Base-by-base conservation (phyloP, 1,284 basidiomycete genomes). In the Cutaneotrichosporon sp. region DNA sequence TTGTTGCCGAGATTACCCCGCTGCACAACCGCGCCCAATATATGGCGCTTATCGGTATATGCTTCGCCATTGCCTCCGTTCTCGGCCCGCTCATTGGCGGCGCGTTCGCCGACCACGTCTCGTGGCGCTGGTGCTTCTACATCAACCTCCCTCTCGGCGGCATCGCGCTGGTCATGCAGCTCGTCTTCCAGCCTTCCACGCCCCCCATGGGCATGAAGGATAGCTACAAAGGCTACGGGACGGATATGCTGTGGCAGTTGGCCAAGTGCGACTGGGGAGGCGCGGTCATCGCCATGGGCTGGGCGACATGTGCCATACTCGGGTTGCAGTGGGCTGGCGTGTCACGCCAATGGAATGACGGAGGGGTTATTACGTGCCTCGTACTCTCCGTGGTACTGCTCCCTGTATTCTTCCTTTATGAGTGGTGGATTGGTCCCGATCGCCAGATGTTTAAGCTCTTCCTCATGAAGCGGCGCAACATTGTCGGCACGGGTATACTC, bases 81-180 rank as follows among this genome's bases (percentile, higher is more conserved):
- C 55, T 76, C 29, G 76, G 77, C 7, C 76, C 77, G 5, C 62
- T 78, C 1, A 54, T 77, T 3, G 75, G 75, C 16, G 77, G 78
- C 17, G 76, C 72, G 1, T 77, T 78, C 44, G 58, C 72, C 3
- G 77, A 78, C 54, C 70, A 75, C 49, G 72, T 74, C 24, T 63
- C 65, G 1, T 77, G 76, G 75, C 54, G 57, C 48, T 60, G 62
- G 58, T 72, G 66, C 51, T 72, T 74, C 63, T 74, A 71, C 64
- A 75, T 78, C 68, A 78, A 59, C 41, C 52, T 59, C 11, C 54
- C 60, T 41, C 27, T 72, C 54, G 69, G 72, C 34, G 71, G 72
- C 9, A 29, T 73, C 43, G 70, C 68, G n/a, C 51, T 71, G 29
- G 59, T 61, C 24, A 49, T 58, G 38, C 52, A 71, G 20, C 12